A percentile compares a stretch with the other conserved stretches of the same genome.
Evolutionary conservation across 1,284 basidiomycete species (phyloP).

Genomic region (Lentinus polychrous): DNA sequence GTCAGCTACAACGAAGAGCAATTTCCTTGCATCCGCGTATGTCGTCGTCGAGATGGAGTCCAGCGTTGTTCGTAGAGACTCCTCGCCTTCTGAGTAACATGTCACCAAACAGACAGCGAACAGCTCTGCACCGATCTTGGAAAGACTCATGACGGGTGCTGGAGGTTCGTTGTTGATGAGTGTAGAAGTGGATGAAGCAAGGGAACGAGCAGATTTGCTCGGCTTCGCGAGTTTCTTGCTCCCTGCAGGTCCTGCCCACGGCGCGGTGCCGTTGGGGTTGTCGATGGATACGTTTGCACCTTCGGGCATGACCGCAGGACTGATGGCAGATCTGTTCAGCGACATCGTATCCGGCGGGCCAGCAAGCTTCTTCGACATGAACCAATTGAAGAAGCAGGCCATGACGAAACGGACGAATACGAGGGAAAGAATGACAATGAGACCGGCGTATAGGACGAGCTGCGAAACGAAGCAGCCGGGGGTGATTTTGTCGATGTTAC

Average conservation of each 20-base stretch:
- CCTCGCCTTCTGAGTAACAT: constrained; percentile 96
- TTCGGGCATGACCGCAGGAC: constrained; percentile 92
- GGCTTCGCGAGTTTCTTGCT: constrained; percentile 43
- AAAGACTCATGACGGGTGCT: constrained; percentile 69
- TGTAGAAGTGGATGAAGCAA: constrained; percentile 47
- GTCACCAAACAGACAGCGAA: constrained; percentile 95
- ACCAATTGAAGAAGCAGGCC: constrained; percentile 98
- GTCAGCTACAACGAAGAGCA: constrained; percentile 94
- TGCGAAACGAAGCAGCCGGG: constrained; percentile 93
- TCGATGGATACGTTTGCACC: constrained; percentile 89
- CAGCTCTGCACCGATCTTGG: constrained; percentile 89
- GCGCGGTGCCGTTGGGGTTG: constrained; percentile 86
- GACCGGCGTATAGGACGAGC: constrained; percentile 86
- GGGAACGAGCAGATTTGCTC: constrained; percentile 37
- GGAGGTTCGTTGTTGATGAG: constrained; percentile 43
- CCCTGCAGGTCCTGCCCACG: constrained; percentile 69
- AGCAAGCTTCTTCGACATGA: constrained; percentile 76
- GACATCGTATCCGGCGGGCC: constrained; percentile 63
- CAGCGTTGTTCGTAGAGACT: constrained; percentile 85
- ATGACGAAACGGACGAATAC: constrained; percentile 91
- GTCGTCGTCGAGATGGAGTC: constrained; percentile 88
- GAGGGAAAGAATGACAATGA: constrained; percentile 87
- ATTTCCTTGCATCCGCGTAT: constrained; percentile 88
- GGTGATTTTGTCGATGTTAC: constrained; percentile 94
- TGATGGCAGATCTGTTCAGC: constrained; percentile 73